phyloP scores from a whole-genome alignment of 176 grass and related monocot species.

The Oropetium thomaeum region DNA sequence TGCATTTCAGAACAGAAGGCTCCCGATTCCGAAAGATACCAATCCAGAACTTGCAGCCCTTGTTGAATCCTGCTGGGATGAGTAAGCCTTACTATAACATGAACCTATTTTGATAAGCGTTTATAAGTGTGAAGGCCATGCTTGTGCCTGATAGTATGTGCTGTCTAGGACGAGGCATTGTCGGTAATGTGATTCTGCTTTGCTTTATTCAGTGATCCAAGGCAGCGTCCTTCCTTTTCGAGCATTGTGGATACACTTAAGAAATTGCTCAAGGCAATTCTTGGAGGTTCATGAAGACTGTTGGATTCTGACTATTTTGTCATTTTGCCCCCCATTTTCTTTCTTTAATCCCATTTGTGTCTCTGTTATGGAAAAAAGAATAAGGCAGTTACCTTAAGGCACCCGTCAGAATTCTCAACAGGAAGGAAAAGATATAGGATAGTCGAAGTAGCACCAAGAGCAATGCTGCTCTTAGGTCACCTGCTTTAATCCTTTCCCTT shows the following conservation, averaged over 20 bases:
- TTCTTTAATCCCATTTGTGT: neutral
- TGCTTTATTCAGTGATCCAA: constrained; percentile 65
- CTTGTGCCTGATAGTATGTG: neutral
- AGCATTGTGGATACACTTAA: constrained; percentile 82
- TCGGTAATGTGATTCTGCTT: neutral
- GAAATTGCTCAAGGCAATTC: constrained; percentile 59
- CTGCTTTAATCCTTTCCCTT: neutral
- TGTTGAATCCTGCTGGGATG: constrained; percentile 86
- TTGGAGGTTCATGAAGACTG: constrained; percentile 44
- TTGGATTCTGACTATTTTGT: neutral
- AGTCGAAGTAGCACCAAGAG: constrained; percentile 26
- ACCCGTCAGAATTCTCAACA: neutral
- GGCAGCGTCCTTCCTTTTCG: constrained; percentile 72
- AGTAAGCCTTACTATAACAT: constrained; percentile 46
- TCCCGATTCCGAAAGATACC: constrained; percentile 62
- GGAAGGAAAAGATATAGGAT: neutral
- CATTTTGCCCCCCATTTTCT: neutral
- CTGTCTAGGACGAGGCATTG: neutral
- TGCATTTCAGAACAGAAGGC: constrained; percentile 89
- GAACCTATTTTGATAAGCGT: neutral
- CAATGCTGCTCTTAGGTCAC: constrained; percentile 15
- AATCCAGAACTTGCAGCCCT: constrained; percentile 58
- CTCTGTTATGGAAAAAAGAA: constrained; percentile 16
- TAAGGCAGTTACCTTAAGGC: constrained; percentile 11
- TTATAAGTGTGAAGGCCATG: neutral